Evolutionary conservation across 139 green algal species (phyloP), one percentile per base, ranked within the genome.

Genomic region (Coccomyxa sp.): DNA sequence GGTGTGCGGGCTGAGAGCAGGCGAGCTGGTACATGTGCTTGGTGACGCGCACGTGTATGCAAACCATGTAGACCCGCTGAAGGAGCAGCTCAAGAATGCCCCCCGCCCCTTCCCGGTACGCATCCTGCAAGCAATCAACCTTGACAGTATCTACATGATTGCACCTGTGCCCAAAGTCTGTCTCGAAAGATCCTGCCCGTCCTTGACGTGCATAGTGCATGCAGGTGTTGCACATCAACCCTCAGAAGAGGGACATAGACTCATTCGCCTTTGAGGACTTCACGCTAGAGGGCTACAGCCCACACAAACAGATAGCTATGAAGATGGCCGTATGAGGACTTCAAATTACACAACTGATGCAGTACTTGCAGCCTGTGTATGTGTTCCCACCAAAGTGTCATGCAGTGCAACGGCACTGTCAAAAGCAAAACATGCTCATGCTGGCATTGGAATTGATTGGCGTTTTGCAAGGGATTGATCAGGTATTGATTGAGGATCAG

Each of bases 21-120:
- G 94, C 38, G 96, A 99, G 72, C 96, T 99, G 77, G 89, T 99
- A 35, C 95, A 99, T 83, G 85, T 92, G 24, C 88, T 98, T 74
- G 96, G 96, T 9, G 96, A 99, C 84, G 93, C 96, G 7, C 96
- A 99, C 80, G 93, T 99, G 74, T 99, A 99, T 88, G 80, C 75
- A 50, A 99, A 99, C 87, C 96, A 99, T 74, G 92, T 99, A 34
- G 95, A 97, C 64, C 95, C 96, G 8, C 90, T 99, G 3, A 89
- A 93, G 86, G 86, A 97, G 90, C 96, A 99, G 90, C 91, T 99
- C 27, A 39, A 83, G 6, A 95, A 96, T 81, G 55, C 76, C 54
- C 93, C 94, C 0, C 78, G 87, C 0, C 90, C 89, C 70, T 97
- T 98, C 81, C 95, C 95, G n/a, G 84, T 92, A 69, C 64, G 64